Evolutionary conservation across 495 filamentous ascomycete genomes (phyloP).

Genomic region (Saxophila tyrrhenica): DNA sequence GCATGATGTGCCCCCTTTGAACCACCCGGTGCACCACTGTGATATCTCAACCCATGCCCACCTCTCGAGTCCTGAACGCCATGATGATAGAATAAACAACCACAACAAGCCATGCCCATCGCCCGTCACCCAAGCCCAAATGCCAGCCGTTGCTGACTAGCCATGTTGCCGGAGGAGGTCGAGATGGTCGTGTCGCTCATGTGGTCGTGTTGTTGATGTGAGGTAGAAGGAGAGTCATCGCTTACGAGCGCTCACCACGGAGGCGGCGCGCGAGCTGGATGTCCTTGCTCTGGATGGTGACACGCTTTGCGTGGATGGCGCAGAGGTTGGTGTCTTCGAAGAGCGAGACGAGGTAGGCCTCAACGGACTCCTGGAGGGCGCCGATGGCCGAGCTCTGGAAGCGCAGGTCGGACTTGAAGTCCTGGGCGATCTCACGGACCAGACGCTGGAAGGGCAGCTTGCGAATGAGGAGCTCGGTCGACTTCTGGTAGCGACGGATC

Average conservation of each 20-base stretch:
- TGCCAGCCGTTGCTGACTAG: conserved; percentile 5
- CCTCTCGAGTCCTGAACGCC: conserved; percentile 11
- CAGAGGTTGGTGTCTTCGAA: conserved; percentile 99
- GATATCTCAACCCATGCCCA: conserved; percentile 16
- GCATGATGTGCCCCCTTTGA: conserved; percentile 2
- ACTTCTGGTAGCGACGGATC: conserved; percentile 99
- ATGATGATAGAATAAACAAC: conserved; percentile 1
- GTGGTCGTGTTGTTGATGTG: conserved; percentile 13
- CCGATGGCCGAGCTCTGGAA: conserved; percentile 99
- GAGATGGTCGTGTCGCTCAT: conserved; percentile 15
- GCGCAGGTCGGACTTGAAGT: conserved; percentile 99
- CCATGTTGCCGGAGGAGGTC: conserved; percentile 16
- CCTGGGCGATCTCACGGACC: conserved; percentile 98
- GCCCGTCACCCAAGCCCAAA: conserved; percentile 14
- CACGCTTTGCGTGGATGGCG: conserved; percentile 99
- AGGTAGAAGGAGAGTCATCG: conserved; percentile 1
- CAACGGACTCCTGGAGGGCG: conserved; percentile 98
- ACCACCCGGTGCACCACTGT: conserved; percentile 13
- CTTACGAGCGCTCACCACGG: conserved; percentile 27
- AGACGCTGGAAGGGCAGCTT: conserved; percentile 99
- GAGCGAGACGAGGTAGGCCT: conserved; percentile 99
- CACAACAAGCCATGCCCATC: conserved; percentile 4
- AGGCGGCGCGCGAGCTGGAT: conserved; percentile 28
- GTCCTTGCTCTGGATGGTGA: conserved; percentile 35
- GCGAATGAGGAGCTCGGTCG: conserved; percentile 99